A percentile compares a stretch with the other conserved stretches of the same genome.
These are phyloP conservation scores for Lipomyces kockii DNA, from an alignment of 805 yeast species.

Conservation along the genomic window DNA sequence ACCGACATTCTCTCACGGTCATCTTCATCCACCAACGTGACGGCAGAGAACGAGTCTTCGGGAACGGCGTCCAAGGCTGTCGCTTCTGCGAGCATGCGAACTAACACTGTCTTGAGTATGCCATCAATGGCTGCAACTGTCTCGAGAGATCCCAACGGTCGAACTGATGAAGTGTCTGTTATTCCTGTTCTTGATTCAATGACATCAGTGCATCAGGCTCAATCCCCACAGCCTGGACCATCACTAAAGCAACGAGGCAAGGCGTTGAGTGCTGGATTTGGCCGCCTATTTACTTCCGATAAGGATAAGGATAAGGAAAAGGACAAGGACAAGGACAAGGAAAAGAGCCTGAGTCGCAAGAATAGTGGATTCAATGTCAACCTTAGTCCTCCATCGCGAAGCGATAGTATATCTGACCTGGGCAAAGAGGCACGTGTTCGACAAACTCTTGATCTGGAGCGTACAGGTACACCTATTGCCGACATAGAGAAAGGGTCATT, in stretches of 20 bases:
- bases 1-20: constrained; percentile 2
- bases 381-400: constrained; percentile 2
- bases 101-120: background rate
- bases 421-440: background rate
- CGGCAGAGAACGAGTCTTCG: background rate
- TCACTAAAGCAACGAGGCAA: constrained; percentile 15
- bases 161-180: constrained; percentile 18
- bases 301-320: constrained; percentile 19
- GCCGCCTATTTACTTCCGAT: constrained; percentile 25
- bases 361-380: background rate
- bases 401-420: constrained; percentile 8
- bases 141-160: constrained; percentile 9
- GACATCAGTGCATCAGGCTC: background rate
- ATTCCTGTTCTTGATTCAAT: constrained; percentile 11
- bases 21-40: background rate
- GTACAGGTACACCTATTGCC: constrained; percentile 5
- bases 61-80: background rate
- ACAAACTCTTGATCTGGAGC: constrained; percentile 12
- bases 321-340: background rate
- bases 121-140: constrained; percentile 9
- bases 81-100: background rate
- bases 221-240: background rate
- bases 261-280: constrained; percentile 24
- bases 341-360: background rate
- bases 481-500: background rate